Conservation (phyloP, 805 yeast species). For the Maudiozyma pseudohumilis region DNA sequence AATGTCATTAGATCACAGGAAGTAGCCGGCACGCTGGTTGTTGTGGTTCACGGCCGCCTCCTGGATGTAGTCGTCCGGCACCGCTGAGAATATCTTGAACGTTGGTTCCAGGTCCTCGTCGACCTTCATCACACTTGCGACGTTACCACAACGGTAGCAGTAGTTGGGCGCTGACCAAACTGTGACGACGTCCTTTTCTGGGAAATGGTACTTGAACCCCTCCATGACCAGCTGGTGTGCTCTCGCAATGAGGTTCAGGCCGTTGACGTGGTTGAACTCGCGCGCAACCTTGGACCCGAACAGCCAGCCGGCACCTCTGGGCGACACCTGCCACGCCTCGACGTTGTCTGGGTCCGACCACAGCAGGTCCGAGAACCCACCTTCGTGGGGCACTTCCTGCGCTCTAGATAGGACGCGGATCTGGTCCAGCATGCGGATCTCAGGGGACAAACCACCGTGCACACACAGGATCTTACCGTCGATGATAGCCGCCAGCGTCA, state of each 20-base stretch:
- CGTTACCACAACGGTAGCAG: slow-evolving; percentile 96
- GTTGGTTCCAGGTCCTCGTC: slow-evolving; percentile 80
- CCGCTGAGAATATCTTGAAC: slow-evolving; percentile 91
- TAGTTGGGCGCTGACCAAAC: slow-evolving; percentile 98
- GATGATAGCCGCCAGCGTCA: slow-evolving; percentile 89
- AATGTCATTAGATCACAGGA: no score
- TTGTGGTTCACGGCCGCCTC: slow-evolving; percentile 20
- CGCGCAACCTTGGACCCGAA: slow-evolving; percentile 91
- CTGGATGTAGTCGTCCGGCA: slow-evolving; percentile 60
- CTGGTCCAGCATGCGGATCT: slow-evolving; percentile 94
- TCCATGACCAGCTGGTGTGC: slow-evolving; percentile 99
- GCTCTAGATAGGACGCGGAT: slow-evolving; percentile 90
- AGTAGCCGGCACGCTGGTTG: slow-evolving; percentile 30
- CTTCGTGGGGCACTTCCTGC: slow-evolving; percentile 98
- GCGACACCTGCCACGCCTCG: slow-evolving; percentile 96
- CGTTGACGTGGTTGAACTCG: slow-evolving; percentile 93
- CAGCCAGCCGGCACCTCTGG: slow-evolving; percentile 98
- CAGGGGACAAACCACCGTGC: slow-evolving; percentile 96
- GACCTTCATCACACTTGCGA: slow-evolving; percentile 95
- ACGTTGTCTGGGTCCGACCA: slow-evolving; percentile 99
- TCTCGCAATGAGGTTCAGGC: slow-evolving; percentile 78
- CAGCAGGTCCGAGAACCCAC: slow-evolving; percentile 93
- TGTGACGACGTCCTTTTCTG: slow-evolving; percentile 92
- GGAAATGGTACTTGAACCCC: slow-evolving; percentile 93
- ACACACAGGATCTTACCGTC: slow-evolving; percentile 93